Evolutionary conservation across 2,329 filamentous ascomycete genomes (phyloP).

Genomic region (Pyrenophora tritici-repentis): DNA sequence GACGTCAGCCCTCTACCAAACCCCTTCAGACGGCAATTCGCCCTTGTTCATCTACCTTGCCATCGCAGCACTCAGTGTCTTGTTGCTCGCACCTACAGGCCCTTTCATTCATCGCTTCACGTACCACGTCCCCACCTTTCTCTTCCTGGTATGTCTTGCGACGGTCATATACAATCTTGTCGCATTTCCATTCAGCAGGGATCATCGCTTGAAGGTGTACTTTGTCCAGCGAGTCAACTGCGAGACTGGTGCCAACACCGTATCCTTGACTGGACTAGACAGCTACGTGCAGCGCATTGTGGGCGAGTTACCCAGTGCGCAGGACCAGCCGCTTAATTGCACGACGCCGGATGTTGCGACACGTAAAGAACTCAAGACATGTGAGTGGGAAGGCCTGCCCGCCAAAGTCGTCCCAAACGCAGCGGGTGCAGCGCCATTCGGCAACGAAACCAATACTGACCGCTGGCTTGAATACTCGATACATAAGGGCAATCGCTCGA

Average conservation of each 20-base stretch:
- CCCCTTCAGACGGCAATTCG: conserved; percentile 79
- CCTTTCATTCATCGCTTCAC: conserved; percentile 89
- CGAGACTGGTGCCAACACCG: conserved; percentile 68
- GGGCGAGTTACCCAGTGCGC: conserved; percentile 70
- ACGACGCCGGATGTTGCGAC: conserved; percentile 48
- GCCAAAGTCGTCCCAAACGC: conserved; percentile 64
- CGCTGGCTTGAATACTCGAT: conserved; percentile 71
- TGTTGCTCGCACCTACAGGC: conserved; percentile 75
- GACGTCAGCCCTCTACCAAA: conserved; percentile 76
- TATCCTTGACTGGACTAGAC: conserved; percentile 55
- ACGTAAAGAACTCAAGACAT: conserved; percentile 63
- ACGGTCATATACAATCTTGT: conserved; percentile 84
- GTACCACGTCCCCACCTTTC: conserved; percentile 77
- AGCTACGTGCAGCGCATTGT: conserved; percentile 61
- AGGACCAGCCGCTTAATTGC: conserved; percentile 59
- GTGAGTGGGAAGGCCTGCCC: conserved; percentile 71
- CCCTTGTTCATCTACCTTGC: conserved; percentile 73
- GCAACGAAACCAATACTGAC: conserved; percentile 33
- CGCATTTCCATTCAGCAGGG: conserved; percentile 84
- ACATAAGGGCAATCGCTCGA: conserved; percentile 52
- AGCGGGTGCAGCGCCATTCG: conserved; percentile 30
- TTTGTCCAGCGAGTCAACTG: conserved; percentile 84
- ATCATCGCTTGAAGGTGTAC: conserved; percentile 81
- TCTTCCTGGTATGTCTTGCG: conserved; percentile 72
- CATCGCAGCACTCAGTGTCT: conserved; percentile 68